A percentile compares a stretch with the other conserved stretches of the same genome.
Conservation (phyloP, 2,329 filamentous ascomycete species). For the Penicillium sclerotiorum region DNA sequence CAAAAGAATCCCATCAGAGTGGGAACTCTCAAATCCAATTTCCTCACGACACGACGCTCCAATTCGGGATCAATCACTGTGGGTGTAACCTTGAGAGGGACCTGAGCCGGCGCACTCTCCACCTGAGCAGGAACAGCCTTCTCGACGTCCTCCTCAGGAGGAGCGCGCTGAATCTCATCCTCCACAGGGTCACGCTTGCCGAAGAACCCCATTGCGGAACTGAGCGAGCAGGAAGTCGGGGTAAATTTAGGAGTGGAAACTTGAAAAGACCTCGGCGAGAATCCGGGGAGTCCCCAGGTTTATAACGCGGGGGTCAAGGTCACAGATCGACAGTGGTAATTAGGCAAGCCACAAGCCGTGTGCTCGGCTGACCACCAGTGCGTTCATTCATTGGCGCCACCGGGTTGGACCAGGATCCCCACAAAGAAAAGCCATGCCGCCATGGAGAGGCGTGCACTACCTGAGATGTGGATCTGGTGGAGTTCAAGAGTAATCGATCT, state of each 20-base stretch:
- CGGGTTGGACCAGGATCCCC: not conserved
- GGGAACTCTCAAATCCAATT: conserved; percentile 40
- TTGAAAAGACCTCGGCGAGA: not conserved
- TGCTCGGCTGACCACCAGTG: not conserved
- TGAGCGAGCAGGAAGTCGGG: not conserved
- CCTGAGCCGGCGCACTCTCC: conserved; percentile 26
- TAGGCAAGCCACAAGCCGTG: not conserved
- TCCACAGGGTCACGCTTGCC: conserved; percentile 18
- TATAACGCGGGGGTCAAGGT: not conserved
- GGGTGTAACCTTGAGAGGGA: conserved; percentile 8
- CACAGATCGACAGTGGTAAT: conserved; percentile 3
- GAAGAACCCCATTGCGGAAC: conserved; percentile 22
- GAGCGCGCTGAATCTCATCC: conserved; percentile 26
- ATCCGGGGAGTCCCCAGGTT: conserved; percentile 1
- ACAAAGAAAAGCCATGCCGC: not conserved
- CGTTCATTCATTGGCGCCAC: not conserved
- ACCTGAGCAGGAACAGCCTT: conserved; percentile 28
- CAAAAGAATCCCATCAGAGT: conserved; percentile 43
- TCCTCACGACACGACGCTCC: conserved; percentile 40
- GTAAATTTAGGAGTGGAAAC: not conserved
- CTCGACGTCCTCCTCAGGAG: conserved; percentile 27
- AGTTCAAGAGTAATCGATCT: not conserved
- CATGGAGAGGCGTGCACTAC: not conserved
- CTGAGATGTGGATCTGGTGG: not conserved
- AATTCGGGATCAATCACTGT: conserved; percentile 36